phyloP scores from a whole-genome alignment of 495 filamentous ascomycete genomes.

The Penicillium atrosanguineum region DNA sequence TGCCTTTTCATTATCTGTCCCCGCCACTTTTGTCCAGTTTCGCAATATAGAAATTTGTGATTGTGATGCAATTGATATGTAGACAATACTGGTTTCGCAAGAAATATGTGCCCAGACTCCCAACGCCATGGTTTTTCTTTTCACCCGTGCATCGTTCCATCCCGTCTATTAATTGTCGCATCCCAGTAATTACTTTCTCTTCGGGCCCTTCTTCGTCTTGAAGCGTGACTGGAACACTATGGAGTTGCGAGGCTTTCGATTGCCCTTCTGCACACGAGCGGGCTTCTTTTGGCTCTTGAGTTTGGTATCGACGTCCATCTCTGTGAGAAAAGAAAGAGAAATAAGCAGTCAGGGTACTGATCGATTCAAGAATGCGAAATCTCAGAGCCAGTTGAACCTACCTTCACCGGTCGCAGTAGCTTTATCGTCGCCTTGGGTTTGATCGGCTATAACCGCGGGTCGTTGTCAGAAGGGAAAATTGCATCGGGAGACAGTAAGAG shows the following conservation, averaged over 20 bases:
- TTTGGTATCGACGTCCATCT: conserved; percentile 40
- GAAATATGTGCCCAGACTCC: conserved; percentile 12
- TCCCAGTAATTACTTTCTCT: conserved; percentile 29
- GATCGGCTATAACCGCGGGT: conserved; percentile 11
- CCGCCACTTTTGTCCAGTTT: background rate
- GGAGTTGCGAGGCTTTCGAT: conserved; percentile 39
- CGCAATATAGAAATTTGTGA: background rate
- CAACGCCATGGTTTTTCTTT: background rate
- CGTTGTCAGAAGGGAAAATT: background rate
- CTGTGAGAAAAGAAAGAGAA: conserved; percentile 16
- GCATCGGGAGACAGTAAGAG: background rate
- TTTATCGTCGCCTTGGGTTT: conserved; percentile 16
- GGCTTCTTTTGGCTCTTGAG: conserved; percentile 24
- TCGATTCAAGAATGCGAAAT: background rate
- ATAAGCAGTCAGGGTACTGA: background rate
- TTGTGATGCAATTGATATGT: conserved; percentile 3
- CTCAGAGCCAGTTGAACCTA: conserved; percentile 8
- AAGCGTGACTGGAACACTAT: conserved; percentile 40
- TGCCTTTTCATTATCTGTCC: background rate
- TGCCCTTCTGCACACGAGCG: conserved; percentile 39
- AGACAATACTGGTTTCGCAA: background rate
- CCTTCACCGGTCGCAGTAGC: conserved; percentile 24
- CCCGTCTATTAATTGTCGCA: background rate
- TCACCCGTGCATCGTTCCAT: background rate
- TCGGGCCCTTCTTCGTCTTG: conserved; percentile 29